Base-by-base conservation (phyloP, 2,329 filamentous ascomycete genomes). In the Cercospora zeae-maydis region DNA sequence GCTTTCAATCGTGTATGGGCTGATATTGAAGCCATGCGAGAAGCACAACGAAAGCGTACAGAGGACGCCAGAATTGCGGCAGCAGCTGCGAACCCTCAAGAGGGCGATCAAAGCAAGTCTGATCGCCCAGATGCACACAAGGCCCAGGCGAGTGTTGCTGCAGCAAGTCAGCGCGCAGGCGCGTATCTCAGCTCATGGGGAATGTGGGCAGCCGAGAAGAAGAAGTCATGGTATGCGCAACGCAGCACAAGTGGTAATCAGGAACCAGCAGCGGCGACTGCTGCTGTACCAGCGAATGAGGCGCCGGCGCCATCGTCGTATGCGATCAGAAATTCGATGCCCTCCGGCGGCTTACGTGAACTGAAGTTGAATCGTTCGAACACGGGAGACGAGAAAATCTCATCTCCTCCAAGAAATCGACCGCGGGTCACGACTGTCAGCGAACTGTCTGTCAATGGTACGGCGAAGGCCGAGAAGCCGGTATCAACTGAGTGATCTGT, bases 1-100 rank as follows among this genome's bases (percentile, higher is more conserved):
- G 88, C 95, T 37, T 91, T 97, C 76, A 96, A 90, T 75, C 92
- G 87, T 72, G 82, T 98, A 30, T 98, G 96, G 82, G 86, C 91
- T 0, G 93, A 98, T 70, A 90, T 98, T 78, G 93, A 98, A 76
- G 80, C 86, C 2, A 84, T 92, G 78, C 83, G 91, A 13, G 91
- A 93, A 77, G 84, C 86, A 14, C 90, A 93, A 75, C 81, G 86
- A 61, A 87, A 85, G 70, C 81, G 82, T 56, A 79, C 82, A 4
- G 86, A 89, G 63, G 83, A 89, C 71, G 76, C 79, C 53, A 78
- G 79, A 67, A 77, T 73, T 74, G 75, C 77, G 14, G 69, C 70
- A 16, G 69, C 71, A 7, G 64, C 72, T 45, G 39, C 39, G 1
- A 58, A 58, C 10, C 39, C 61, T 9, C 58, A 51, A 13, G 21